Conservation (phyloP, 768 basidiomycete species). For the Myochromella boudieri region DNA sequence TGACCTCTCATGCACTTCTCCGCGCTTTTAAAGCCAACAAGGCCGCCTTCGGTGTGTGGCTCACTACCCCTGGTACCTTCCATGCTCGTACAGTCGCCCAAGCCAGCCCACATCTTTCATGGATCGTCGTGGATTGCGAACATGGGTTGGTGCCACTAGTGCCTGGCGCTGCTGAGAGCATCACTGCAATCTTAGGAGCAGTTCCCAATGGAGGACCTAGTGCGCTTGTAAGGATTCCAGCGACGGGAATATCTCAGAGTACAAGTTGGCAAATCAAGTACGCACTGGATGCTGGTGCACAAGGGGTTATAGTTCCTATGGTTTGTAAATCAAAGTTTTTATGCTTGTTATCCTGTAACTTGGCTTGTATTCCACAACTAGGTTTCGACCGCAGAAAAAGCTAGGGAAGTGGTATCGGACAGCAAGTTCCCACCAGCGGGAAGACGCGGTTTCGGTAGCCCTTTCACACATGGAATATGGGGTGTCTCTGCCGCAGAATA, state of each 20-base stretch:
- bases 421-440: conserved; percentile 63
- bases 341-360: not conserved
- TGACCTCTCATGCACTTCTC: conserved; percentile 56
- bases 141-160: conserved; percentile 59
- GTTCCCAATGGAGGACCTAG: conserved; percentile 45
- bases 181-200: conserved; percentile 52
- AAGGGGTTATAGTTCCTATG: conserved; percentile 68
- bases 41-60: conserved; percentile 68
- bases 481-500: conserved; percentile 52
- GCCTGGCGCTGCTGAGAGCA: conserved; percentile 55
- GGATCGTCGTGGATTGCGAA: conserved; percentile 70
- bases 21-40: conserved; percentile 52
- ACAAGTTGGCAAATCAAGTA: conserved; percentile 74
- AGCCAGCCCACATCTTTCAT: conserved; percentile 55
- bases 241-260: conserved; percentile 54
- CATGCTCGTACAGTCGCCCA: conserved; percentile 59
- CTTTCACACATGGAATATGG: conserved; percentile 62
- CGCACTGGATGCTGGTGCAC: conserved; percentile 66
- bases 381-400: conserved; percentile 60
- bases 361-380: conserved; percentile 16
- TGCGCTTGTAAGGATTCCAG: conserved; percentile 60
- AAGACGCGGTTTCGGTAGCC: conserved; percentile 63
- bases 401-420: conserved; percentile 54
- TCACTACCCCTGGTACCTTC: conserved; percentile 58
- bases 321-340: conserved; percentile 29